Evolutionary conservation across 169 alveolate genomes (phyloP), one percentile per base, ranked within the genome.

Genomic region (Cryptosporidium bovis): DNA sequence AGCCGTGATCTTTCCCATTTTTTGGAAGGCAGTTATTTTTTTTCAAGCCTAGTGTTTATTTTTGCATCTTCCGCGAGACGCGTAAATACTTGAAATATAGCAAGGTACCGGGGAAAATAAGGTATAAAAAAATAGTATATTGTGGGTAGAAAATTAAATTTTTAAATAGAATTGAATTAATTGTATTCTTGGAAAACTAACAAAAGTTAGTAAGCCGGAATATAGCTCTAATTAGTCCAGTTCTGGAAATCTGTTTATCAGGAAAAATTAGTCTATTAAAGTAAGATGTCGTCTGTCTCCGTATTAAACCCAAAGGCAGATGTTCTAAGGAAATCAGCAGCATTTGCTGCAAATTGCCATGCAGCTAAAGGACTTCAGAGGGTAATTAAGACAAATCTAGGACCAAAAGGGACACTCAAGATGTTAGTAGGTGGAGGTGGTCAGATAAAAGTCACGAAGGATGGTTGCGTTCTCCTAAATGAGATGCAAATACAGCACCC

Each of bases 401-500:
- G 99, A 15, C 99, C 99, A 55, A 95, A 95, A 84, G 99, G 99
- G 51, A 98, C 99, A n/a, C 92, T 97, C 64, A 98, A 98, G 91
- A 98, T 98, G 99, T 93, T 97, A 29, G 99, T 97, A 53, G 98
- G 99, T 1, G 99, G 99, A 29, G 98, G 98, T 2, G 82, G 97
- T 27, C 95, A 96, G 84, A 95, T 97, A 65, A 97, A 97, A 91
- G 95, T 98, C 46, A 98, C 99, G 31, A 98, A 98, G 91, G 99
- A 97, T 90, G 99, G 99, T 0, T 93, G 96, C 83, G 99, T 97
- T 7, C 95, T 98, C 40, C 95, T 98, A 60, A 95, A 97, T 65
- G 99, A 98, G 82, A 98, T 98, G 99, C 97, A 97, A 94, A 97
- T 98, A 51, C 98, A 97, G 83, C 99, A 98, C 92, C 99, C 99